Percentiles rank a stretch among this genome's conserved stretches.
phyloP scores from a whole-genome alignment of 129 eudicot genomes.

The Lactuca saligna region DNA sequence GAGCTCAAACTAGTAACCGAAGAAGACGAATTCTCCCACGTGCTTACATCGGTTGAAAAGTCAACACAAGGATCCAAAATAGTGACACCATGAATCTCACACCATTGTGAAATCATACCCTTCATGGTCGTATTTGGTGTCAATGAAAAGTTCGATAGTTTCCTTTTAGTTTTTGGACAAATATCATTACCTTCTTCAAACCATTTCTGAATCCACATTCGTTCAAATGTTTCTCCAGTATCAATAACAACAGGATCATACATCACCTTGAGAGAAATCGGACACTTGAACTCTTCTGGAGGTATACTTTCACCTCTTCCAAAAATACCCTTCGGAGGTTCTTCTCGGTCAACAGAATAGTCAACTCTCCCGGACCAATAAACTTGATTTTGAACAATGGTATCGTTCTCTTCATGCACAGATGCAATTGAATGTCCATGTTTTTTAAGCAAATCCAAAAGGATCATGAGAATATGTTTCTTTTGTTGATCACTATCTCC shows the following conservation, averaged over 20 bases:
- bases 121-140: conserved; percentile 60
- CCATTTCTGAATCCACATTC: conserved; percentile 86
- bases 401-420: conserved; percentile 29
- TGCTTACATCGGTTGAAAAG: conserved; percentile 17
- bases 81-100: conserved; percentile 34
- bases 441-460: conserved; percentile 48
- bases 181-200: conserved; percentile 73
- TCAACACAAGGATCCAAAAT: conserved; percentile 43
- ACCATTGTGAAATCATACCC: conserved; percentile 62
- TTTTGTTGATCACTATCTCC: conserved; percentile 35
- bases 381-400: conserved; percentile 29
- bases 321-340: conserved; percentile 6
- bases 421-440: conserved; percentile 36
- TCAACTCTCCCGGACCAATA: conserved; percentile 12
- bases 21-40: conserved; percentile 56
- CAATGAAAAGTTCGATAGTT: conserved; percentile 39
- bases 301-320: conserved; percentile 8
- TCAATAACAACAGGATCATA: conserved; percentile 81
- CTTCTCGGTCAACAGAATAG: conserved; percentile 23
- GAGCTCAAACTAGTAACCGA: conserved; percentile 75
- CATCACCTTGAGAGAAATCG: conserved; percentile 65
- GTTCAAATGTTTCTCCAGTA: conserved; percentile 79
- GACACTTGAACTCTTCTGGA: conserved; percentile 72
- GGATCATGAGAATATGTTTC: conserved; percentile 45
- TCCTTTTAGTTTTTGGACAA: conserved; percentile 69